Conservation (phyloP, 176 grass and related monocot species). For the Miscanthus lutarioriparius region DNA sequence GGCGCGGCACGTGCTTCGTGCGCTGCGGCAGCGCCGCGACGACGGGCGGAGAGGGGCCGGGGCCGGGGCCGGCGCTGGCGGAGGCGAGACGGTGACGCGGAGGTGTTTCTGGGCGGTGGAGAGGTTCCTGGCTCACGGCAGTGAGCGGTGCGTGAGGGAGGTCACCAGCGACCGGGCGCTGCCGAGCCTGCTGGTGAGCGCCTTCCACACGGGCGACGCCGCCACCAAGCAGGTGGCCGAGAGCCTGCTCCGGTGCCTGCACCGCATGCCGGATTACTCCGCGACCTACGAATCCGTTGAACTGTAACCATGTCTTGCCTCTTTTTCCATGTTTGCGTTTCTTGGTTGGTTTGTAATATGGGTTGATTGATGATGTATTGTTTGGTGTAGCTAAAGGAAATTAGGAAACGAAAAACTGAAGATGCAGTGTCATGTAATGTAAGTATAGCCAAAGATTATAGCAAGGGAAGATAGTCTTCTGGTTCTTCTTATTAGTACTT, state of each 20-base stretch:
- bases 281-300: slow-evolving; percentile 51
- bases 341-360: slow-evolving; percentile 9
- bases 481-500: neutral
- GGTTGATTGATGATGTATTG: slow-evolving; percentile 18
- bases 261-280: slow-evolving; percentile 67
- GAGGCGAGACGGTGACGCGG: slow-evolving; percentile 34
- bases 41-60: neutral
- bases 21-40: slow-evolving; percentile 63
- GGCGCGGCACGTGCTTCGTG: slow-evolving; percentile 50
- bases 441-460: slow-evolving; percentile 37
- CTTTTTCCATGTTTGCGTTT: neutral
- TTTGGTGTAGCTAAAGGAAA: slow-evolving; percentile 34
- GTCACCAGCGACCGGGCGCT: slow-evolving; percentile 63
- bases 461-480: neutral
- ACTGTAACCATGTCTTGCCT: slow-evolving; percentile 18
- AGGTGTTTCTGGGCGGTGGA: slow-evolving; percentile 83
- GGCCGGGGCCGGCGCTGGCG: neutral
- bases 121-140: slow-evolving; percentile 62
- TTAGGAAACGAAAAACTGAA: neutral
- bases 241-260: slow-evolving; percentile 75
- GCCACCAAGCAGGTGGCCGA: slow-evolving; percentile 69
- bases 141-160: slow-evolving; percentile 49
- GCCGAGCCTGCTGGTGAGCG: slow-evolving; percentile 54
- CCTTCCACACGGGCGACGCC: slow-evolving; percentile 73
- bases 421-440: slow-evolving; percentile 15